Percentiles rank a stretch among this genome's conserved stretches.
These are phyloP conservation scores for Chytridium lagenaria DNA, from an alignment of 371 early-diverging fungal genomes.

Conservation along the genomic window DNA sequence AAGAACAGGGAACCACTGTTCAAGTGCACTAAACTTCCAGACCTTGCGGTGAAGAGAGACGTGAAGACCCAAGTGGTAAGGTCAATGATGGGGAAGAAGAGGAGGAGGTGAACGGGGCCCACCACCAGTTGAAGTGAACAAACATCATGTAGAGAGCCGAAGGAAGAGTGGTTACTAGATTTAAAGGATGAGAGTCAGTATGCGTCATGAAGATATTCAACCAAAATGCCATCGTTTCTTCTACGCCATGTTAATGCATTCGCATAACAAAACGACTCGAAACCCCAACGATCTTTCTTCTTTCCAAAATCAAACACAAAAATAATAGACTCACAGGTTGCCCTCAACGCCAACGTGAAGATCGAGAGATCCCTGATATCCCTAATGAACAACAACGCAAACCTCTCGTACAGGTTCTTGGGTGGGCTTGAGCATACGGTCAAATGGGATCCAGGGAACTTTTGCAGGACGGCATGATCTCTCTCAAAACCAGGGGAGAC, in stretches of 20 bases:
- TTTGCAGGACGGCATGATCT: not conserved
- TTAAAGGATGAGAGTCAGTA: not conserved
- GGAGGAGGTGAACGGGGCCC: not conserved
- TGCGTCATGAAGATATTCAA: not conserved
- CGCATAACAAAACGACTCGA: not conserved
- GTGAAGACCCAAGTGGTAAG: slow-evolving; percentile 28
- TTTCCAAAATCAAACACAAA: not conserved
- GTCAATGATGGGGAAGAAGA: slow-evolving; percentile 10
- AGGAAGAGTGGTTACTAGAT: not conserved
- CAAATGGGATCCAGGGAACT: not conserved
- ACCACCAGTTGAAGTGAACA: slow-evolving; percentile 12
- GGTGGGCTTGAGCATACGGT: slow-evolving; percentile 13
- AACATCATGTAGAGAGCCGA: slow-evolving; percentile 29
- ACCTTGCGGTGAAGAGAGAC: slow-evolving; percentile 21
- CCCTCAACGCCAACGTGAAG: slow-evolving; percentile 18
- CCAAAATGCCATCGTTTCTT: not conserved
- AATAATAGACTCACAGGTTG: slow-evolving; percentile 27
- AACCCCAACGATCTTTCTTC: not conserved
- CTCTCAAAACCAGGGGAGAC: slow-evolving; percentile 31
- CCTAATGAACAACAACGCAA: slow-evolving; percentile 21
- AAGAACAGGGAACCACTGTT: slow-evolving; percentile 35
- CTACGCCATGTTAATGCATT: not conserved
- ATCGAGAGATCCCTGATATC: slow-evolving; percentile 25
- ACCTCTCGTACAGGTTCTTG: slow-evolving; percentile 19
- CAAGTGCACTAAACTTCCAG: slow-evolving; percentile 15